Evolutionary conservation across 192 early-diverging fungal genomes (phyloP), one percentile per base, ranked within the genome.

Genomic region (Spizellomyces sp.): DNA sequence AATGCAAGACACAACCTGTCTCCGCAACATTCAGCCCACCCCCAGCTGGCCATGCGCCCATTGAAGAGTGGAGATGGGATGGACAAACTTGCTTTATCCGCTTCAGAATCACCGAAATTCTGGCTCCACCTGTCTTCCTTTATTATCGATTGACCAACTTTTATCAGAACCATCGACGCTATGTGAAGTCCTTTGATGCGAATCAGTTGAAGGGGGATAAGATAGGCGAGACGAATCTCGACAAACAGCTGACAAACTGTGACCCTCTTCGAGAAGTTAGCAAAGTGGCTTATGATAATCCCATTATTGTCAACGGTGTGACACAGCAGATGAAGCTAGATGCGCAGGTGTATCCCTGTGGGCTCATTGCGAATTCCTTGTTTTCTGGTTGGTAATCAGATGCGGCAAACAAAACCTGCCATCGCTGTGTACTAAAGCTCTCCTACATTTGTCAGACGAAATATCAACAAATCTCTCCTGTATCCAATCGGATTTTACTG

Each of bases 81-180:
- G 58, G 71, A 56, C 70, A 58, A 2, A 74, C 68, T 7, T 98
- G 98, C 84, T 82, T 84, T 6, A 86, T 99, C 58, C 75, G 84
- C 86, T 74, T 89, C 81, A 44, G 68, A 89, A 75, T 95, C 87
- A 36, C 48, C 3, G 83, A 83, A 64, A 73, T 79, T 45, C 74
- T 98, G 77, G 84, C 83, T 56, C 66, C 87, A 6, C 92, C 93
- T 6, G 90, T 99, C 66, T 98, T 90, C 71, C 68, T 99, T 59
- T 99, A 98, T 80, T 98, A 98, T 73, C 82, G 92, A 56, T 88
- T 99, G 62, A 96, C 96, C 44, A 95, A 96, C 79, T 99, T 99
- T 80, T 99, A 96, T 79, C 98, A 99, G 78, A 99, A 99, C 84
- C 95, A 99, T 70, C 88, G 98, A 48, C 88, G 91, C 62, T 99